Base-by-base conservation (phyloP, 371 early-diverging fungal genomes). In the Apophysomyces elegans region DNA sequence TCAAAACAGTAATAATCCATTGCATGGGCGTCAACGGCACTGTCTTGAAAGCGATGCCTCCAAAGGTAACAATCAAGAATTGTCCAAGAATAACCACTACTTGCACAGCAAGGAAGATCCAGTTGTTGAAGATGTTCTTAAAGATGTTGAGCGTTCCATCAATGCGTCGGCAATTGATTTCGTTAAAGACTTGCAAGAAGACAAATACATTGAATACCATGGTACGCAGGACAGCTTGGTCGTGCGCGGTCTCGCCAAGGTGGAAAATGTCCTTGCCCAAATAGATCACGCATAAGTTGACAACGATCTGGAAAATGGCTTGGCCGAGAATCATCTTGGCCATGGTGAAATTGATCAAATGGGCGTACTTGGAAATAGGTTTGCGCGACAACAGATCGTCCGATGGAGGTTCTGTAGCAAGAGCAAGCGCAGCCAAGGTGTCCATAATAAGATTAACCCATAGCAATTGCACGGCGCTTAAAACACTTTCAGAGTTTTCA, bases 401-500 rank as follows among this genome's bases (percentile, higher is more conserved):
- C 66, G 96, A 96, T 14, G 96, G 91, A 12, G 98, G 98, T 76
- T 99, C 97, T 79, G 99, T 96, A 37, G 98, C 98, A 57, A 99
- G 89, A 11, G 99, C 96, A 1, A 96, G 92, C 36, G 99, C 99
- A 36, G 99, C 99, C 62, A 97, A 85, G 12, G 98, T 98, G 78
- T 99, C 99, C 59, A 98, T 99, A 14, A 99, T 96, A 72, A 99
- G 77, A 74, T 99, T 99, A 57, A 98, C 98, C 97, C 98, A 98
- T 50, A 99, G 84, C 26, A 99, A 84, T 79, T 99, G 99, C 39
- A 98, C 97, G 50, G 99, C 97, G 63, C 95, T 95, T 68, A 99
- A 79, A 4, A 91, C 90, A 56, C 97, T 96, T 78, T 97, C 97
- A n/a, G 98, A 96, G 88, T 96, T 91, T 12, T 95, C 95, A 16